These are phyloP conservation scores for Mycena indigotica DNA, from an alignment of 768 basidiomycete species.

Conservation along the genomic window DNA sequence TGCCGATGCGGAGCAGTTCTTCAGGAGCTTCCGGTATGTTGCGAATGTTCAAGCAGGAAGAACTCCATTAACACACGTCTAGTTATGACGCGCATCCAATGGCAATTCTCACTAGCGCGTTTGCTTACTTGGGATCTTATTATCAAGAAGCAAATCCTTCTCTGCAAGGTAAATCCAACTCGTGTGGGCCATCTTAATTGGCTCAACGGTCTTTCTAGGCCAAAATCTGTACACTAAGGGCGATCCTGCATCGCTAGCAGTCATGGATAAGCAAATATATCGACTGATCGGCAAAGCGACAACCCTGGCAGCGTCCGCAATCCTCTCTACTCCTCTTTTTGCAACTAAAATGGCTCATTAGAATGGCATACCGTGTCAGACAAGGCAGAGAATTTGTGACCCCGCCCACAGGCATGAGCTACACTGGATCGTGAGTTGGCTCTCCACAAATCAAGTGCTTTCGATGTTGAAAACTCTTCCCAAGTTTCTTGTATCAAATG, in stretches of 20 bases:
- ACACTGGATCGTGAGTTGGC: conserved; percentile 74
- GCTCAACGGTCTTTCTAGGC: conserved; percentile 45
- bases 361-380: conserved; percentile 91
- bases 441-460: too few relatives aligned
- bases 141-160: conserved; percentile 90
- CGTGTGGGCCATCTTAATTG: neutral
- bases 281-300: conserved; percentile 87
- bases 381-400: conserved; percentile 88
- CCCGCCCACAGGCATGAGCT: conserved; percentile 80
- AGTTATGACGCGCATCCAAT: conserved; percentile 93
- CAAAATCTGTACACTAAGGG: conserved; percentile 78
- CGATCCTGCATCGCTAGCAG: conserved; percentile 62
- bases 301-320: conserved; percentile 77
- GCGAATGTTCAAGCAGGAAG: neutral
- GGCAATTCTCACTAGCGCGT: conserved; percentile 85
- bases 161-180: conserved; percentile 58
- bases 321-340: neutral
- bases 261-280: conserved; percentile 93
- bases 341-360: conserved; percentile 27
- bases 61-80: neutral
- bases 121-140: conserved; percentile 86
- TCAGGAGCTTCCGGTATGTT: conserved; percentile 62
- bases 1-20: conserved; percentile 69
- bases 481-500: conserved; percentile 87
- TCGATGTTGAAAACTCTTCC: too few relatives aligned